phyloP scores from a whole-genome alignment of 805 yeast genomes.

The Spathaspora sp. region DNA sequence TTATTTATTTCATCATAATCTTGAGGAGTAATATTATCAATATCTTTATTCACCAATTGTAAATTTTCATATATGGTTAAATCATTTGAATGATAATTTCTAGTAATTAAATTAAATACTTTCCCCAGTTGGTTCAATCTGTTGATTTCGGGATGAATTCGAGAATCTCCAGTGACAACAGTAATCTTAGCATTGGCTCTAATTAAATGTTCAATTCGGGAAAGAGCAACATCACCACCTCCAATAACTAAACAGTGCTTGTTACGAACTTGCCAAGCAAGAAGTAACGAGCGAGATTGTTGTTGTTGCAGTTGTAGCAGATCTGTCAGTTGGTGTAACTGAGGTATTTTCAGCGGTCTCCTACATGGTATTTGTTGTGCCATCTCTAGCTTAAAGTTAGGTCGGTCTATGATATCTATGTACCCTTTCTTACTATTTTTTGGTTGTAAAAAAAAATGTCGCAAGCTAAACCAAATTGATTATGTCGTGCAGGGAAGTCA shows the following conservation, averaged over 20 bases:
- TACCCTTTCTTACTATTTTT: not conserved
- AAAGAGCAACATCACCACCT: slow-evolving; percentile 73
- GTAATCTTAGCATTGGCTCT: slow-evolving; percentile 70
- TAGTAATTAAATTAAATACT: slow-evolving; percentile 35
- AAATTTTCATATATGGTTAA: slow-evolving; percentile 45
- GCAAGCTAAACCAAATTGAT: not conserved
- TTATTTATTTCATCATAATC: slow-evolving; percentile 26
- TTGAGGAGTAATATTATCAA: slow-evolving; percentile 10
- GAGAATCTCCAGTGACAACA: slow-evolving; percentile 46
- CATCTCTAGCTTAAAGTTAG: too few species aligned
- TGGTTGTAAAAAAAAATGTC: not conserved
- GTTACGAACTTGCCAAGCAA: slow-evolving; percentile 73
- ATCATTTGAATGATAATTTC: slow-evolving; percentile 47
- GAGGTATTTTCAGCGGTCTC: not conserved
- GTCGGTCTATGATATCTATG: too few species aligned
- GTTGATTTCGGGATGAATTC: slow-evolving; percentile 25
- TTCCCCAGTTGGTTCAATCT: slow-evolving; percentile 32
- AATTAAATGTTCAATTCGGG: slow-evolving; percentile 63
- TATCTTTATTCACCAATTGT: not conserved
- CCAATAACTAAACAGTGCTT: slow-evolving; percentile 71
- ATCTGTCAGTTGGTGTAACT: not conserved
- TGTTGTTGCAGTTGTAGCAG: not conserved
- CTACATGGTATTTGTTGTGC: too few species aligned
- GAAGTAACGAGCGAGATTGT: slow-evolving; percentile 42
- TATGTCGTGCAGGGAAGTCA: too few species aligned